A percentile compares a stretch with the other conserved stretches of the same genome.
Conservation (phyloP, 352 stramenopile species). For the Globisporangium radiosum region DNA sequence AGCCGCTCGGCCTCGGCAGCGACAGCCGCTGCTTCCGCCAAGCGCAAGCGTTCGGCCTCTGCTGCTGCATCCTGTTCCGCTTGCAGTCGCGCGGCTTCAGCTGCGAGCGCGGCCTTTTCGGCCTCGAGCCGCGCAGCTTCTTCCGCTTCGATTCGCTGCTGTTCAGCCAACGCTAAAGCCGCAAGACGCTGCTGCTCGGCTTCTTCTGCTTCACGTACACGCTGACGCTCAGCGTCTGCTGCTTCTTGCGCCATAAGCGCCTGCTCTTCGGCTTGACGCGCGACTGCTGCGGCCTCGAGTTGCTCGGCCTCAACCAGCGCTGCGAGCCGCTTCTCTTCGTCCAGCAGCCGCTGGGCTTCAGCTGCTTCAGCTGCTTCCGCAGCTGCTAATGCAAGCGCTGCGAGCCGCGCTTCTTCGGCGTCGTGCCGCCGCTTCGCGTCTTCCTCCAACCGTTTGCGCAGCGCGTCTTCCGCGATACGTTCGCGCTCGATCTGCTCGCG, state of each 20-base stretch:
- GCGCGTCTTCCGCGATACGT: slow-evolving; percentile 39
- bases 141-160: slow-evolving; percentile 24
- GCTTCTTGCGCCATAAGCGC: slow-evolving; percentile 2
- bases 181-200: slow-evolving; percentile 29
- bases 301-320: slow-evolving; percentile 4
- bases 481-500: slow-evolving; percentile 73
- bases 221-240: slow-evolving; percentile 2
- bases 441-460: slow-evolving; percentile 44
- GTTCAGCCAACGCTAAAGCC: slow-evolving; percentile 20
- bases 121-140: slow-evolving; percentile 15
- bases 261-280: background rate
- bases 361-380: slow-evolving; percentile 1
- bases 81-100: slow-evolving; percentile 5
- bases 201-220: slow-evolving; percentile 1
- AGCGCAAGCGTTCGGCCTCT: slow-evolving; percentile 16
- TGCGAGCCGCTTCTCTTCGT: slow-evolving; percentile 11
- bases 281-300: slow-evolving; percentile 1
- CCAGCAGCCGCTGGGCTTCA: slow-evolving; percentile 7
- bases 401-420: slow-evolving; percentile 10
- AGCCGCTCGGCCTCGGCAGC: slow-evolving; percentile 9
- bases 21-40: slow-evolving; percentile 3
- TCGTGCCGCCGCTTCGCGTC: slow-evolving; percentile 17
- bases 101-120: slow-evolving; percentile 12
- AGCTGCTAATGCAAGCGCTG: slow-evolving; percentile 6
- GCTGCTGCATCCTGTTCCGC: background rate